Conservation (phyloP, 176 grass and related monocot genomes). For the Triticum turgidum region DNA sequence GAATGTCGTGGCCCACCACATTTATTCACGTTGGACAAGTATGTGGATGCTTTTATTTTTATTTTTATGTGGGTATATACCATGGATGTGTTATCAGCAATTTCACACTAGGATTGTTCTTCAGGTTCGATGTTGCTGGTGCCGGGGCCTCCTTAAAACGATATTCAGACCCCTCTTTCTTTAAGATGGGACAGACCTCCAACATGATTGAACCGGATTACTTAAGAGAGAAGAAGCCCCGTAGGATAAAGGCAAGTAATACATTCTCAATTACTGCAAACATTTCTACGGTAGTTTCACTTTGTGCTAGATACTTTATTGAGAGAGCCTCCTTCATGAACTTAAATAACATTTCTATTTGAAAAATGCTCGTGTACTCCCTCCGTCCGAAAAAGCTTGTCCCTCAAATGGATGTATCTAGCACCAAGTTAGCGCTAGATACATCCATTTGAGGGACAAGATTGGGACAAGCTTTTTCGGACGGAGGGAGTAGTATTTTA, state of each 20-base stretch:
- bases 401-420: no score
- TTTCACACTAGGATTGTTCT: conserved; percentile 33
- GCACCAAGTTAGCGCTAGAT: no score
- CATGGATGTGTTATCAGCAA: conserved; percentile 22
- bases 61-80: conserved; percentile 16
- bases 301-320: conserved; percentile 11
- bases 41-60: conserved; percentile 19
- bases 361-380: neutral
- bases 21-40: conserved; percentile 96
- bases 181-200: conserved; percentile 67
- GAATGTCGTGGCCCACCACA: conserved; percentile 89
- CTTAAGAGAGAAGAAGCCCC: conserved; percentile 74
- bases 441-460: no score
- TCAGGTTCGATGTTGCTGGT: conserved; percentile 98
- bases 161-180: conserved; percentile 97
- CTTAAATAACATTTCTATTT: neutral
- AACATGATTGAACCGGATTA: conserved; percentile 54
- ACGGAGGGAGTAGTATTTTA: neutral
- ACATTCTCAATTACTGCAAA: conserved; percentile 8
- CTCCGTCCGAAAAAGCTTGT: no score
- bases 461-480: no score
- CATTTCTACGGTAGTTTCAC: neutral
- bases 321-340: conserved; percentile 5
- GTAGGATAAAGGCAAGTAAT: conserved; percentile 68
- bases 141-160: conserved; percentile 93